Evolutionary conservation across 2,329 filamentous ascomycete genomes (phyloP), one percentile per base, ranked within the genome.

Genomic region (Cadophora gregata): DNA sequence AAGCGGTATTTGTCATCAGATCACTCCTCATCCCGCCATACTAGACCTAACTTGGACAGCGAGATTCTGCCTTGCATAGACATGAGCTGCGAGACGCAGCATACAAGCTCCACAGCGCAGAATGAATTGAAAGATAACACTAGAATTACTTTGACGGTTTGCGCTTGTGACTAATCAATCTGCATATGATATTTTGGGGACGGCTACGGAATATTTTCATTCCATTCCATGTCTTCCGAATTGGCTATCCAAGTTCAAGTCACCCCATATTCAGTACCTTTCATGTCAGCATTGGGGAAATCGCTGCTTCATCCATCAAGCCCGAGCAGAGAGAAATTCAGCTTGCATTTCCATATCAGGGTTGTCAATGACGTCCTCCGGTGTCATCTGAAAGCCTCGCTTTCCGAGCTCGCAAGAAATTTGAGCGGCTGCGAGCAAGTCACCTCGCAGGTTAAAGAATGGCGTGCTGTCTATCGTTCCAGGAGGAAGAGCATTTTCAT

Each of bases 361-460:
- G 38, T 63, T 45, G 51, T 63, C 62, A 25, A 63, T 63, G 51
- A 63, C 29, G 8, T 63, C 50, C 31, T 63, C 62, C 10, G 38
- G 25, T 7, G 50, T 47, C 7, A 63, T 19, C 7, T 47, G 36
- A 29, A 63, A 63, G 12, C 62, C 62, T 24, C 31, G 31, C n/a
- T 25, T 31, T 2, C 21, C 36, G 21, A 58, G 56, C 4, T 56
- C 53, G 9, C 21, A 7, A n/a, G 33, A 63, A 27, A 63, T 42
- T 25, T 55, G 50, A 25, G 62, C 50, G 16, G 62, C 62, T 14
- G 31, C 51, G 12, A 63, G 38, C 29, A 63, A 27, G 31, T 63
- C 62, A 4, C 62, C 62, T 19, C 62, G 53, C 10, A 63, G 50
- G 16, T n/a, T 33, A 29, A 56, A 63, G 51, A 63, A 63, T 5